Evolutionary conservation across 1,284 basidiomycete genomes (phyloP), one percentile per base, ranked within the genome.

Genomic region (Apiotrichum veenhuisii): DNA sequence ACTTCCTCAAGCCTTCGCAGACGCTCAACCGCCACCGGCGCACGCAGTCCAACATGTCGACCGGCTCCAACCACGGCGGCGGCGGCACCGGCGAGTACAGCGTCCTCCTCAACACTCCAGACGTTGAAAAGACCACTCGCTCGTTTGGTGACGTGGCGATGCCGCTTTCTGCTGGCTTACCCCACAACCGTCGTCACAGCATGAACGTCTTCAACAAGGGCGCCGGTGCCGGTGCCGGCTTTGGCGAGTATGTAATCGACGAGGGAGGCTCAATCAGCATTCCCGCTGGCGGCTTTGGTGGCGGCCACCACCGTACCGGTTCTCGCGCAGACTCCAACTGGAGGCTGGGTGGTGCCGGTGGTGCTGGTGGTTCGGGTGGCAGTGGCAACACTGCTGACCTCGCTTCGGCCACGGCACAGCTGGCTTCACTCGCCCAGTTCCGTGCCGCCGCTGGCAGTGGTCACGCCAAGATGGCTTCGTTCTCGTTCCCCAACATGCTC

Each of bases 401-500:
- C 30, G 91, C 91, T 2, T 89, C 92, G 69, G 91, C 91, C n/a
- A 76, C 77, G 74, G 91, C 93, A 12, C 96, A 99, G 75, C 82
- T 99, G 7, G 90, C 93, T 69, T 95, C 94, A 67, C 82, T 98
- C 48, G 91, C 96, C 71, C 93, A 97, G 71, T 98, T 98, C 83
- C 88, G 96, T 64, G 92, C 91, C 36, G 91, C 91, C 2, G 88
- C 92, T 15, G 93, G 91, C 53, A 90, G 91, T 17, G 91, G 96
- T 63, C 95, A 98, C 76, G 86, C 91, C 70, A 95, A 96, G 81
- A 93, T 95, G 84, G 85, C 91, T 15, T 98, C 96, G 0, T 97
- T 98, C 80, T 91, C 90, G 69, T 93, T 96, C 82, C 93, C 92
- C 17, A 94, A 95, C 73, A 94, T 94, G 90, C 80, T 94, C 23